Conservation (phyloP, 225 moss, liverwort and hornwort genomes). For the Sphagnum tenellum region DNA sequence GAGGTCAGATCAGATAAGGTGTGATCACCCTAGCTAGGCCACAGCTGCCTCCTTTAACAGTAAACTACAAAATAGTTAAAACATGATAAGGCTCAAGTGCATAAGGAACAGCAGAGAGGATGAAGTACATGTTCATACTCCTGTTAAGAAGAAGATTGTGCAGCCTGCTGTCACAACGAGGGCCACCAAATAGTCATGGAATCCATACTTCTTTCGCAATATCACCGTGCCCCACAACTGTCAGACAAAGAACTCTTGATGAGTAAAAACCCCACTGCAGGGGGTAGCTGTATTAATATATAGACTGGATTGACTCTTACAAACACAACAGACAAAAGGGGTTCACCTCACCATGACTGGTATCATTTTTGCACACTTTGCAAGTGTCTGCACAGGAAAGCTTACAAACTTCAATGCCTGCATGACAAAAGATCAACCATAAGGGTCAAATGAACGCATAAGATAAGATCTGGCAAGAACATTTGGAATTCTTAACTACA, state of each 20-base stretch:
- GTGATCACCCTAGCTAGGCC: no score
- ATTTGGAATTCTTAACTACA: no score
- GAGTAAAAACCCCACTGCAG: background rate
- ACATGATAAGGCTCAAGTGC: no score
- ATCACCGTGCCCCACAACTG: constrained; percentile 87
- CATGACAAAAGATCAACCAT: background rate
- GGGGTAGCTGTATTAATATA: background rate
- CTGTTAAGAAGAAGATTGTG: constrained; percentile 63
- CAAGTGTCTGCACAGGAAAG: constrained; percentile 93
- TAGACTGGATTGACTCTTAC: background rate
- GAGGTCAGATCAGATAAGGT: no score
- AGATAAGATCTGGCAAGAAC: no score
- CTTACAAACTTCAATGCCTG: constrained; percentile 94
- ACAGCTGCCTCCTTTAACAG: background rate
- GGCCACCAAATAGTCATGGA: constrained; percentile 72
- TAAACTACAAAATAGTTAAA: background rate
- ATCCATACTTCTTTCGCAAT: constrained; percentile 59
- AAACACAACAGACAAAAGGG: background rate
- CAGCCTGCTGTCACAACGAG: constrained; percentile 71
- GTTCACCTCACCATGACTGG: constrained; percentile 77
- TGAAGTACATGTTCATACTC: constrained; percentile 33
- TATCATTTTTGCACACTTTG: constrained; percentile 93
- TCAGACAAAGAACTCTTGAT: background rate
- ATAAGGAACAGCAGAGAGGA: constrained; percentile 3
- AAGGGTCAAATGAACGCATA: no score